phyloP scores from a whole-genome alignment of 1,139 yeast species.

The Nadsonia starkeyi-henricii region DNA sequence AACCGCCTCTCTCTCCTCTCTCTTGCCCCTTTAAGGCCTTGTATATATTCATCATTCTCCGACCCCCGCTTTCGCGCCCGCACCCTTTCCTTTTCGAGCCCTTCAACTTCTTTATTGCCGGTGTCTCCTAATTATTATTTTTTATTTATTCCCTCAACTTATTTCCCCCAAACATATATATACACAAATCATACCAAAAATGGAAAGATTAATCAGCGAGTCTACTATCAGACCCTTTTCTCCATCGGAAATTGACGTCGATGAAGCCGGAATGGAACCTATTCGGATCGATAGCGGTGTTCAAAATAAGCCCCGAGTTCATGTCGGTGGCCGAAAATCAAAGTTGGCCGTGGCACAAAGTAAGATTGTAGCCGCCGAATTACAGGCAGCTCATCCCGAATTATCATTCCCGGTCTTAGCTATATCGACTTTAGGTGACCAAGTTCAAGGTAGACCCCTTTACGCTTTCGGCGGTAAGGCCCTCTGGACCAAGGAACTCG shows the following conservation, averaged over 20 bases:
- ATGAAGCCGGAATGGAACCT: not conserved
- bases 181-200: not conserved
- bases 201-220: not conserved
- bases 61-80: too few relatives aligned
- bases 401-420: conserved; percentile 61
- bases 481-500: conserved; percentile 91
- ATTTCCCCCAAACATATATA: not conserved
- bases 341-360: conserved; percentile 78
- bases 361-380: conserved; percentile 50
- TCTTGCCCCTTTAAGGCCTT: too few relatives aligned
- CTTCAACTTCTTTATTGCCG: too few relatives aligned
- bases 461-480: conserved; percentile 95
- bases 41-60: too few relatives aligned
- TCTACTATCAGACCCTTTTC: not conserved
- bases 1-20: too few relatives aligned
- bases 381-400: conserved; percentile 48
- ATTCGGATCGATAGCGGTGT: not conserved
- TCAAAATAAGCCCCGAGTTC: conserved; percentile 2
- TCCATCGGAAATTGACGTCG: not conserved
- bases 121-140: too few relatives aligned
- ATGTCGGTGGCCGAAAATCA: conserved; percentile 82
- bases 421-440: conserved; percentile 79
- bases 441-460: conserved; percentile 68
- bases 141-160: not conserved
- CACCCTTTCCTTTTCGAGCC: too few relatives aligned